Evolutionary conservation across 2,329 filamentous ascomycete species (phyloP), one percentile per base, ranked within the genome.

Genomic region (Xylariales sp.): DNA sequence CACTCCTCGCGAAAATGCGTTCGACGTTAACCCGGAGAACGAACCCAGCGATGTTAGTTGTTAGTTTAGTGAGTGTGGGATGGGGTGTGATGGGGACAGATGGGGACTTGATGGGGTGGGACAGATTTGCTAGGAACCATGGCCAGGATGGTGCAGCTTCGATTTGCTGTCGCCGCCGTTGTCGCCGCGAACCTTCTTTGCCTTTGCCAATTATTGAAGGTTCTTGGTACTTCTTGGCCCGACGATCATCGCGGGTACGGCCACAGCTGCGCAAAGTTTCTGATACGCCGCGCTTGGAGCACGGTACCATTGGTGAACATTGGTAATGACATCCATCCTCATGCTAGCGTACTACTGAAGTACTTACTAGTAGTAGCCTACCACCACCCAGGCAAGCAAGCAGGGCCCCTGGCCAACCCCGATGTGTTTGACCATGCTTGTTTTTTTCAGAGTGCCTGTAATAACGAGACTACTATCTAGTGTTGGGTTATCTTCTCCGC

Each of bases 141-240:
- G 53, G 54, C 67, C 59, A 50, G 67, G 67, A 45, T 69, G 6
- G 50, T 67, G 67, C 64, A 61, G 46, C 62, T 62, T 55, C 41
- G 55, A 46, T 64, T 64, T 67, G 41, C 32, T 56, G 61, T 65
- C 53, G 59, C 48, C 56, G 65, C 62, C 57, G 65, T 67, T 60
- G 65, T 64, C 49, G 65, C 60, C 46, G 55, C 46, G 54, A 62
- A 28, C 50, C 18, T 62, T 63, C 16, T 14, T 63, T 16, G 62
- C 50, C 45, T 28, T 68, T 52, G 39, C 62, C 23, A 50, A 54
- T 39, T 39, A 49, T 23, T n/a, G 39, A 14, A 59, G 50, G 64
- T 69, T 61, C 64, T 64, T 63, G 60, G 63, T 69, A 69, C 67
- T 67, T 66, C 59, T 64, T 69, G 62, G 66, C 53, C 39, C 34